These are phyloP conservation scores for Citrus trifoliata DNA, from an alignment of 345 rosid genomes.

Conservation along the genomic window DNA sequence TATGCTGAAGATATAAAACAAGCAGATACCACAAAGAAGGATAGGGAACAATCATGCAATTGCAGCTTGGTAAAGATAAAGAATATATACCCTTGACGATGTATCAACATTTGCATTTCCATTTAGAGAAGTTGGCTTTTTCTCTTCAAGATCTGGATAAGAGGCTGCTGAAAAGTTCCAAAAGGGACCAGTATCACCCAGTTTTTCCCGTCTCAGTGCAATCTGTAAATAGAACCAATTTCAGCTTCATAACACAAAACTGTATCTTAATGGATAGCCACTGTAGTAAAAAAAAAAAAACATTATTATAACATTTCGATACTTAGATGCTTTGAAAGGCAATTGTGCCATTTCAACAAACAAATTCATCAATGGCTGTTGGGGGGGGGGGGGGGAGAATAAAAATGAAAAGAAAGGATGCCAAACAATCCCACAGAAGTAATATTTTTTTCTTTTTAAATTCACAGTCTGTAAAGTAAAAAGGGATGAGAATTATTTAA, in stretches of 20 bases:
- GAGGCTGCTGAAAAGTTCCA: slow-evolving; percentile 78
- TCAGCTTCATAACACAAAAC: not conserved
- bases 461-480: not conserved
- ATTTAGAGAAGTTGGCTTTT: slow-evolving; percentile 22
- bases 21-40: slow-evolving; percentile 5
- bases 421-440: not conserved
- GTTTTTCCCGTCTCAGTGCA: slow-evolving; percentile 79
- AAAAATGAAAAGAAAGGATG: too few relatives aligned
- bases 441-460: not conserved
- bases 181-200: slow-evolving; percentile 81
- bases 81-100: slow-evolving; percentile 40
- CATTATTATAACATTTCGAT: not conserved
- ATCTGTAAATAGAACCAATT: slow-evolving; percentile 38
- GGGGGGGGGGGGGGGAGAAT: fast-evolving
- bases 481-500: not conserved
- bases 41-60: not conserved
- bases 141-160: slow-evolving; percentile 48
- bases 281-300: not conserved
- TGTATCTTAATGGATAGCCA: not conserved
- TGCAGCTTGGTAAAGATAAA: not conserved
- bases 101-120: slow-evolving; percentile 27
- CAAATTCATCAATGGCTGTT: not conserved
- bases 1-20: not conserved
- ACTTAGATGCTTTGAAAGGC: not conserved
- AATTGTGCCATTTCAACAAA: not conserved